Evolutionary conservation across 2,329 filamentous ascomycete genomes (phyloP), one percentile per base, ranked within the genome.

Genomic region (Purpureocillium lavendulum): DNA sequence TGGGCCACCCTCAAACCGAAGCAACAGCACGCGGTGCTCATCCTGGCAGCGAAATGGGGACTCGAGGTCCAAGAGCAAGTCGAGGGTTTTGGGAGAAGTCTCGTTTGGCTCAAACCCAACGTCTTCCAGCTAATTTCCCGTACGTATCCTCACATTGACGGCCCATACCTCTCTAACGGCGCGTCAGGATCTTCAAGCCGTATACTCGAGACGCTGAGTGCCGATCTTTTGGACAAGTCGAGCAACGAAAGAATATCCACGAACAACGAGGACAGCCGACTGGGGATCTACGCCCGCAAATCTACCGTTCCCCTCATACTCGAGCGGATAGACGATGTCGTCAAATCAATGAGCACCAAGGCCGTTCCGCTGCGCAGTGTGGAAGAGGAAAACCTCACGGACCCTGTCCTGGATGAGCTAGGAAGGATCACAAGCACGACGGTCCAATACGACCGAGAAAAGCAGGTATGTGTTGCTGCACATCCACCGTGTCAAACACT

Each of bases 21-120:
- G 50, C 52, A 64, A 30, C 58, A 46, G 21, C 49, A 67, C 10
- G 66, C 58, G 1, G 44, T 67, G 13, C 56, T 55, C 40, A 55
- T 79, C 39, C 58, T 78, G 59, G 61, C 62, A 11, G 54, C 64
- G 17, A 66, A 62, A 42, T 79, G 75, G 75, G 62, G 59, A 3
- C 45, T 78, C n/a, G 60, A 66, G 8, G 63, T 69, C 3, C 58
- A 63, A 39, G 69, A 75, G 45, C 51, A 70, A 13, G 49, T 65
- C 12, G 59, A 65, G 15, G 59, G 58, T 6, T 50, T 65, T 4
- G 74, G 73, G 6, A 55, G 58, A 26, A 50, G 63, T 2, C 55
- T 54, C 3, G 42, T 76, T 7, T 57, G 49, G 43, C 46, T 76
- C 15, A 50, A 54, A 11, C 59, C 60, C 11, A 39, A 55, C 1